Base-by-base conservation (phyloP, 805 yeast species). In the Yarrowia bubula region DNA sequence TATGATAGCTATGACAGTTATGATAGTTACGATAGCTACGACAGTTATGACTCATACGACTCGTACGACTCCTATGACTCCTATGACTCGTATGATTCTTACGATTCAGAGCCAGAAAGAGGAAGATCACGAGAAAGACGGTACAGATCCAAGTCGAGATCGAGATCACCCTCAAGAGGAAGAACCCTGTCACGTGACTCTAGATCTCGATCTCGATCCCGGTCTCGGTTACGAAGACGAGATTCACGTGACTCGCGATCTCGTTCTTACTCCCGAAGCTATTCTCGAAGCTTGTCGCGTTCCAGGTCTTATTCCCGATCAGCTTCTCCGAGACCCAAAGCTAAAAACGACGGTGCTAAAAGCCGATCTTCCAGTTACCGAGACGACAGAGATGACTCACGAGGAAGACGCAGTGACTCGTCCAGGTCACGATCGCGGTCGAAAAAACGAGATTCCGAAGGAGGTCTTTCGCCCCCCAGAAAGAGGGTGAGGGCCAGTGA, bases 251-350 rank as follows among this genome's bases (percentile, higher is more conserved):
- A 22, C 28, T 35, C 68, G 8, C 41, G 66, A 10, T 67, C 71
- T 3, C 41, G 71, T 14, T 68, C 73, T 8, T 46, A 67, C 15
- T 71, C 75, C 11, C 35, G 33, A 4, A n/a, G 31, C 6, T 18
- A 6, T 2, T 53, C 60, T 5, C 37, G 39, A 14, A 15, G 38
- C 22, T 10, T 8, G 7, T 53, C 64, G n/a, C 38, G 60, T 13
- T 51, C 66, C 17, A 10, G 65, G 18, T 50, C 65, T 28, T 39
- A 44, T 31, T 69, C 69, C 48, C 43, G 68, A 31, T 62, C 70
- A 9, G 62, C 60, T 32, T 65, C 68, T 51, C 66, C 69, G 35
- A 33, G 65, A 35, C 42, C 48, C 4, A 39, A 17, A 15, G n/a
- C 37, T 18, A 18, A 38, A 32, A n/a, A 48, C 10, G 18, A 33